A percentile compares a stretch with the other conserved stretches of the same genome.
Evolutionary conservation across 805 yeast species (phyloP).

Genomic region (Ogataea haglerorum): DNA sequence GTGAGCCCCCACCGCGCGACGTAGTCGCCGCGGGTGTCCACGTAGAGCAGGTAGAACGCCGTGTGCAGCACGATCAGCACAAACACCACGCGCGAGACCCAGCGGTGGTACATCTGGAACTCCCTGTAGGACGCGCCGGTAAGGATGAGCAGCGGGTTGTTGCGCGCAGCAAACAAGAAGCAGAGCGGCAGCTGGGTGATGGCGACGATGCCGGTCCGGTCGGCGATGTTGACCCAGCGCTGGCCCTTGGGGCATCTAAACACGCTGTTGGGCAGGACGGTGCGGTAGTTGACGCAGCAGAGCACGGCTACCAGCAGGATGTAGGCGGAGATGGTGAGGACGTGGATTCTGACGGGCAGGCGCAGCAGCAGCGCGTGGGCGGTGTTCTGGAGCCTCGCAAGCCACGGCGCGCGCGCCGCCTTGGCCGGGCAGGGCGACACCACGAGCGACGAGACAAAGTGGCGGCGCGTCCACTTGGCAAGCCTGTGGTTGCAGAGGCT

Average conservation of each 20-base stretch:
- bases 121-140: slow-evolving; percentile 36
- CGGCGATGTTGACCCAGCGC: slow-evolving; percentile 35
- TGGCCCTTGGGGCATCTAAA: slow-evolving; percentile 31
- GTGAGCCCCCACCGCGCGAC: slow-evolving; percentile 35
- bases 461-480: slow-evolving; percentile 31
- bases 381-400: slow-evolving; percentile 4
- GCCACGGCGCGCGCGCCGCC: not conserved
- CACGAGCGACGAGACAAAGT: slow-evolving; percentile 33
- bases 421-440: slow-evolving; percentile 16
- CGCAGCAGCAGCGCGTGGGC: slow-evolving; percentile 16
- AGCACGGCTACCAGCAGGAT: slow-evolving; percentile 25
- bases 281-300: slow-evolving; percentile 29
- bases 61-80: slow-evolving; percentile 39
- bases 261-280: slow-evolving; percentile 29
- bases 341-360: slow-evolving; percentile 35
- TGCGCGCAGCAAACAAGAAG: slow-evolving; percentile 35
- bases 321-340: slow-evolving; percentile 29
- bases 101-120: slow-evolving; percentile 36
- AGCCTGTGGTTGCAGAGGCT: slow-evolving; percentile 20
- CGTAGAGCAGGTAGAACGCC: slow-evolving; percentile 36
- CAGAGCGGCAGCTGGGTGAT: slow-evolving; percentile 36
- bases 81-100: slow-evolving; percentile 41
- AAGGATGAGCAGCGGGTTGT: slow-evolving; percentile 29
- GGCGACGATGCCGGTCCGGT: slow-evolving; percentile 46
- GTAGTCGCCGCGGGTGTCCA: slow-evolving; percentile 35